Percentiles rank a stretch among this genome's conserved stretches.
Evolutionary conservation across 2,329 filamentous ascomycete species (phyloP).

Genomic region (Venturia nashicola): DNA sequence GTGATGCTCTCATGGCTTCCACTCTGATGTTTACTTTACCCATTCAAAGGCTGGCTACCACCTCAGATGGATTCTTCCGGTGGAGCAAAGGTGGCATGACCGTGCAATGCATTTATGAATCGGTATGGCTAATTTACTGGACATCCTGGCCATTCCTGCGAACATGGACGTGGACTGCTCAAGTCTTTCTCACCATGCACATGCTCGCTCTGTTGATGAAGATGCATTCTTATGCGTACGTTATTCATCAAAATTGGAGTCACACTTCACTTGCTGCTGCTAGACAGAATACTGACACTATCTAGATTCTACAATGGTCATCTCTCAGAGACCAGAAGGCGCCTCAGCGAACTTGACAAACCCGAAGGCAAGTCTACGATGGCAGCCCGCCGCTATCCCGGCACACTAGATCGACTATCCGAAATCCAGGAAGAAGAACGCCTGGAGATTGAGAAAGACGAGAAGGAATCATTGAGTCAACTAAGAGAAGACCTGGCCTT

Average conservation of each 20-base stretch:
- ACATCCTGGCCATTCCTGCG: constrained; percentile 72
- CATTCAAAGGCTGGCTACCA: constrained; percentile 56
- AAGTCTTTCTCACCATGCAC: constrained; percentile 89
- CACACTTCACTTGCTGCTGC: background rate
- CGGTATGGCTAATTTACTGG: constrained; percentile 70
- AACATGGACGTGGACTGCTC: constrained; percentile 92
- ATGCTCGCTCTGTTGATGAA: constrained; percentile 93
- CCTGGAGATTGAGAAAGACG: constrained; percentile 26
- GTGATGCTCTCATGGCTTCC: constrained; percentile 74
- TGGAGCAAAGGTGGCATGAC: constrained; percentile 72
- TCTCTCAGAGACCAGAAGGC: constrained; percentile 72
- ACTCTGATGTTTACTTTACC: constrained; percentile 61
- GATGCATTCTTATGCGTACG: constrained; percentile 81
- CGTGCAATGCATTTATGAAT: constrained; percentile 73
- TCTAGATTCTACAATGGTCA: constrained; percentile 84
- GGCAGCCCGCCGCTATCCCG: constrained; percentile 64
- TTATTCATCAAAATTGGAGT: background rate
- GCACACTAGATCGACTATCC: constrained; percentile 34
- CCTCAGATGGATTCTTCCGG: constrained; percentile 42
- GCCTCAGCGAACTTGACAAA: constrained; percentile 65
- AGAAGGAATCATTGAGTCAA: constrained; percentile 38
- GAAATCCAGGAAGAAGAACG: constrained; percentile 39
- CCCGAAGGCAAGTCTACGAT: constrained; percentile 57
- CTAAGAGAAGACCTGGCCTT: constrained; percentile 78
- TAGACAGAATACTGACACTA: background rate